phyloP scores from a whole-genome alignment of 306 rosid species.

The Cercis canadensis region DNA sequence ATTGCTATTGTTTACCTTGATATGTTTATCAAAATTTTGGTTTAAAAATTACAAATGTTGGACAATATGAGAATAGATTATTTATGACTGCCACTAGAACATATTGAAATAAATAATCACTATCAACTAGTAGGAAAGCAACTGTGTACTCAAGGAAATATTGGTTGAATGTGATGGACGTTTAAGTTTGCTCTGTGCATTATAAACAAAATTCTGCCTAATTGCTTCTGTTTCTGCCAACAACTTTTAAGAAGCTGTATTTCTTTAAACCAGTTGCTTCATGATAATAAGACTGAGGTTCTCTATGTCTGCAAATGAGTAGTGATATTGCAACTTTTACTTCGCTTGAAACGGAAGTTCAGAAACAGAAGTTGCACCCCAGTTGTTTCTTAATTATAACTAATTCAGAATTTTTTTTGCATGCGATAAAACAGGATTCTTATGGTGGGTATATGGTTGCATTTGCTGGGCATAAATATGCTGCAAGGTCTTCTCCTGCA shows the following conservation, averaged over 20 bases:
- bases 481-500: conserved; percentile 69
- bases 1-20: conserved; percentile 12
- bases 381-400: too few relatives aligned
- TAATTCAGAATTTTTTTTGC: not conserved
- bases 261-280: too few relatives aligned
- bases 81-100: not conserved
- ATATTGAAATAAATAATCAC: conserved; percentile 9
- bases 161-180: conserved; percentile 13
- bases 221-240: not conserved
- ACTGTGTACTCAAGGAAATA: not conserved
- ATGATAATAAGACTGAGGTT: too few relatives aligned
- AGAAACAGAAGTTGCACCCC: too few relatives aligned
- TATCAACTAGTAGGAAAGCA: not conserved
- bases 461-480: conserved; percentile 71
- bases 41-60: not conserved
- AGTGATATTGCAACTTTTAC: too few relatives aligned
- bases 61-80: not conserved
- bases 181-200: conserved; percentile 12
- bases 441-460: conserved; percentile 80
- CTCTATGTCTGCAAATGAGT: too few relatives aligned
- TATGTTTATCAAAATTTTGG: not conserved
- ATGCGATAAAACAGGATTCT: conserved; percentile 43
- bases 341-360: too few relatives aligned
- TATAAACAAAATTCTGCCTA: too few relatives aligned
- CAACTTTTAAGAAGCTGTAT: too few relatives aligned